A percentile compares a stretch with the other conserved stretches of the same genome.
Evolutionary conservation across 768 basidiomycete species (phyloP).

Genomic region (Hygrocybe coccinea): DNA sequence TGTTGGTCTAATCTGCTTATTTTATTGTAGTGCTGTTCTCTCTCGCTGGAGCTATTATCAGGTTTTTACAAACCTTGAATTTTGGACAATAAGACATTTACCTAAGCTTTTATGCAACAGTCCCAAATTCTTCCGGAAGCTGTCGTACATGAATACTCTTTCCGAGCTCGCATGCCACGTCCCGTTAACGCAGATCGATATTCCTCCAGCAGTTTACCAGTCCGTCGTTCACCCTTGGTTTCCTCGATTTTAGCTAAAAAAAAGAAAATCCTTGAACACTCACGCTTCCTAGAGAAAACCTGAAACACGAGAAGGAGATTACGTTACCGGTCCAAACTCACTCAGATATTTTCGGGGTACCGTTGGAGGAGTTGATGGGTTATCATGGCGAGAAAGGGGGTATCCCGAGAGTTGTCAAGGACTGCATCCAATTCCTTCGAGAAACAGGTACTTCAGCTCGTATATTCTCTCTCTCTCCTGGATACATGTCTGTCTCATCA

Average conservation of each 20-base stretch:
- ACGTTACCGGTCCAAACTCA: conserved; percentile 55
- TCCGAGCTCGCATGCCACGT: conserved; percentile 73
- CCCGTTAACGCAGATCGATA: conserved; percentile 83
- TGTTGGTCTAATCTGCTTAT: conserved; percentile 11
- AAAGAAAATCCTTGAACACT: too few species aligned
- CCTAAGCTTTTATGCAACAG: conserved; percentile 33
- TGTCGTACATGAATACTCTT: conserved; percentile 69
- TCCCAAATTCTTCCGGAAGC: conserved; percentile 87
- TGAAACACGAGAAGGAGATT: conserved; percentile 68
- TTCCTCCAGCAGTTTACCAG: conserved; percentile 80
- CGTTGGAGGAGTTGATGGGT: conserved; percentile 81
- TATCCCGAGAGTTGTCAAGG: conserved; percentile 74
- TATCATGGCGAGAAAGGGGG: conserved; percentile 76
- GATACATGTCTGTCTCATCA: not conserved
- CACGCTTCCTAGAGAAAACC: conserved; percentile 58
- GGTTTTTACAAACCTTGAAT: conserved; percentile 36
- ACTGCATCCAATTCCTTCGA: conserved; percentile 67
- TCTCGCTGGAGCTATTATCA: conserved; percentile 81
- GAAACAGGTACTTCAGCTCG: conserved; percentile 44
- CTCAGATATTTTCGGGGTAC: conserved; percentile 72
- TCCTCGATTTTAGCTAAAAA: too few species aligned
- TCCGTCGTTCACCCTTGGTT: conserved; percentile 35
- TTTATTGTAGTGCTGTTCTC: conserved; percentile 71
- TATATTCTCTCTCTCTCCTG: not conserved
- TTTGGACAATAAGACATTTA: not conserved